Conservation (phyloP, 1,284 basidiomycete genomes). For the Leccinum pachyderme region DNA sequence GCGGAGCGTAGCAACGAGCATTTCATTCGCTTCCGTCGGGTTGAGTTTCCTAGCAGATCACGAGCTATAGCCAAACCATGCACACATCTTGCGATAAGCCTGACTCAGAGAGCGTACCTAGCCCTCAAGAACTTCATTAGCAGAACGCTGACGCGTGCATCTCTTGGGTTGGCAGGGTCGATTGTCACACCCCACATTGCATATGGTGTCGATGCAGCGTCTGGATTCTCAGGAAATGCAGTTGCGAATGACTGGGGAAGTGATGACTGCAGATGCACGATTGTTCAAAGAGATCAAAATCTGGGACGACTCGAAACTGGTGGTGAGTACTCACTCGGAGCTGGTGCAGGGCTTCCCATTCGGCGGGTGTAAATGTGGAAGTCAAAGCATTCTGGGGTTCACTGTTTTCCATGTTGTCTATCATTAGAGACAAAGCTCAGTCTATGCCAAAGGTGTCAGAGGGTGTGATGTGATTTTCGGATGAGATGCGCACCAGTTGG, state of each 20-base stretch:
- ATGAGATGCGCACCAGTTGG: too few species aligned
- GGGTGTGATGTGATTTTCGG: too few species aligned
- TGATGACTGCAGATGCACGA: conserved; percentile 38
- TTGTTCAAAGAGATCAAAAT: background rate
- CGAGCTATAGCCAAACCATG: background rate
- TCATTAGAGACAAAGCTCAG: too few species aligned
- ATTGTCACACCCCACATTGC: conserved; percentile 70
- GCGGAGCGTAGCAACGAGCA: conserved; percentile 66
- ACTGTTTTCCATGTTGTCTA: conserved; percentile 6
- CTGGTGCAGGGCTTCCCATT: conserved; percentile 66
- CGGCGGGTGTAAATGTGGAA: conserved; percentile 60
- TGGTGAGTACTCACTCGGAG: conserved; percentile 49
- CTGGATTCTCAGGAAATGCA: conserved; percentile 46
- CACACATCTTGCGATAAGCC: background rate
- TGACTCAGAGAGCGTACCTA: conserved; percentile 31
- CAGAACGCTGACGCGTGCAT: conserved; percentile 67
- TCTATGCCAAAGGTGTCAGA: too few species aligned
- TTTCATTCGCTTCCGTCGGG: conserved; percentile 52
- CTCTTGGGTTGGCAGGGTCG: conserved; percentile 49
- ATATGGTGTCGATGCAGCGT: conserved; percentile 49
- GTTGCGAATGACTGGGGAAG: conserved; percentile 53
- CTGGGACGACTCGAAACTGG: background rate
- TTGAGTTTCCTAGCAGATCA: conserved; percentile 48
- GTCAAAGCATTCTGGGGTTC: conserved; percentile 72
- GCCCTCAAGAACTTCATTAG: conserved; percentile 79